Conservation (phyloP, 192 early-diverging fungal genomes). For the Phycomyces nitens region DNA sequence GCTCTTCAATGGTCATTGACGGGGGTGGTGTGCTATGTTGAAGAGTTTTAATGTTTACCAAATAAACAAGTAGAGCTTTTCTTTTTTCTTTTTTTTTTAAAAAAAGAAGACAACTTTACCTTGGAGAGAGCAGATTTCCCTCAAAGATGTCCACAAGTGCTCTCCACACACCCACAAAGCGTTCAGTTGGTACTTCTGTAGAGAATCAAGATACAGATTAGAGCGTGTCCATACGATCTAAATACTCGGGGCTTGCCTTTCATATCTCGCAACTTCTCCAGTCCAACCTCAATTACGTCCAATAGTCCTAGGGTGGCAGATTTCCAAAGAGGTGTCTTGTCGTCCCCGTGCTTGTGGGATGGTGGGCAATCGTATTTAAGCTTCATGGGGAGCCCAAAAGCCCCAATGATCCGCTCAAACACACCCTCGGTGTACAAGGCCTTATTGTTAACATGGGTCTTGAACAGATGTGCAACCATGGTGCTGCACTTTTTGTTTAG, state of each 20-base stretch:
- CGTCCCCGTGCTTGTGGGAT: conserved; percentile 59
- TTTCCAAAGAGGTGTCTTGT: conserved; percentile 69
- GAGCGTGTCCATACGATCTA: conserved; percentile 7
- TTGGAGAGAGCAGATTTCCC: conserved; percentile 54
- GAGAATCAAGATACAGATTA: conserved; percentile 1
- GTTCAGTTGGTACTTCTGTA: conserved; percentile 50
- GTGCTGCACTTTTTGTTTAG: conserved; percentile 63
- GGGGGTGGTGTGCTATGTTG: conserved; percentile 43
- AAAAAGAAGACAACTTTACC: conserved; percentile 33
- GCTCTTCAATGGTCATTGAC: conserved; percentile 54
- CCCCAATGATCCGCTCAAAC: conserved; percentile 49
- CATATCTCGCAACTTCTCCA: conserved; percentile 38
- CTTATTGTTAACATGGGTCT: conserved; percentile 42
- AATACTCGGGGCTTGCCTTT: conserved; percentile 13
- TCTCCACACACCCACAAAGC: conserved; percentile 48
- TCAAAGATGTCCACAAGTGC: conserved; percentile 60
- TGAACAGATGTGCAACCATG: conserved; percentile 52
- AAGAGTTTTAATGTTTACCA: background rate
- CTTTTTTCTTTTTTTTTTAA: background rate
- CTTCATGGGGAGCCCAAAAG: conserved; percentile 68
- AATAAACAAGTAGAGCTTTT: too few relatives aligned
- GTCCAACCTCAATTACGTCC: conserved; percentile 52
- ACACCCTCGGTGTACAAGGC: conserved; percentile 53
- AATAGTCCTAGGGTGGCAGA: conserved; percentile 57
- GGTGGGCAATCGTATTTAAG: conserved; percentile 73